Base-by-base conservation (phyloP, 768 basidiomycete genomes). In the Termitomyces titanicus region DNA sequence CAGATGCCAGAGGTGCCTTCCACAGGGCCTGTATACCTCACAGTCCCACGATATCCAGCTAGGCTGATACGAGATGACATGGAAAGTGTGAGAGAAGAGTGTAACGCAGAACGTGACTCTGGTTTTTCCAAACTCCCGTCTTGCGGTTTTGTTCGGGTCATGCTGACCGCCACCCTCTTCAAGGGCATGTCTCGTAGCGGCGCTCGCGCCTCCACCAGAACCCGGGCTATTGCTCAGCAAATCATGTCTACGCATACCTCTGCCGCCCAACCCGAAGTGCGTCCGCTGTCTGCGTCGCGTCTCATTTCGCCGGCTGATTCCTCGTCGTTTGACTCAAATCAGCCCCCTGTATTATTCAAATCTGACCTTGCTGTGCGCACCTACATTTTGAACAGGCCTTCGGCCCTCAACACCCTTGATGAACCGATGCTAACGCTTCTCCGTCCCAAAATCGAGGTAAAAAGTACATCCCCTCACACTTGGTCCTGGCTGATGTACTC, bases 331-430 rank as follows among this genome's bases (percentile, higher is more conserved):
- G 48, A 50, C 47, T 49, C 39, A 13, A 29, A 52, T 44, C 57
- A 81, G 79, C 66, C 73, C 11, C 75, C 81, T 38, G 85, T 94
- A 25, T 72, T 82, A 33, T 92, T 90, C 64, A 83, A 89, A 66
- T 85, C 86, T 24, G 81, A 80, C 49, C 75, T 82, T 40, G 75
- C 77, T 54, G 64, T 85, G 25, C 79, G 93, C 56, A 83, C 79
- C 22, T 94, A 87, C 64, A 78, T 82, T 39, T 82, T 98, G 51
- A 96, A 97, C 64, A 80, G 94, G 51, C 83, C 89, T 0, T 68
- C 68, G 56, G 90, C 91, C 69, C 77, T 90, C 33, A 98, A 98
- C 74, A 84, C 92, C 2, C 79, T 98, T 52, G 83, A 92, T 67
- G 74, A 80, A 38, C 75, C 80, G 35, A 96, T 97, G 92, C 81